A percentile compares a stretch with the other conserved stretches of the same genome.
phyloP scores from a whole-genome alignment of 2,329 filamentous ascomycete genomes.

The Ophiostoma sp. region DNA sequence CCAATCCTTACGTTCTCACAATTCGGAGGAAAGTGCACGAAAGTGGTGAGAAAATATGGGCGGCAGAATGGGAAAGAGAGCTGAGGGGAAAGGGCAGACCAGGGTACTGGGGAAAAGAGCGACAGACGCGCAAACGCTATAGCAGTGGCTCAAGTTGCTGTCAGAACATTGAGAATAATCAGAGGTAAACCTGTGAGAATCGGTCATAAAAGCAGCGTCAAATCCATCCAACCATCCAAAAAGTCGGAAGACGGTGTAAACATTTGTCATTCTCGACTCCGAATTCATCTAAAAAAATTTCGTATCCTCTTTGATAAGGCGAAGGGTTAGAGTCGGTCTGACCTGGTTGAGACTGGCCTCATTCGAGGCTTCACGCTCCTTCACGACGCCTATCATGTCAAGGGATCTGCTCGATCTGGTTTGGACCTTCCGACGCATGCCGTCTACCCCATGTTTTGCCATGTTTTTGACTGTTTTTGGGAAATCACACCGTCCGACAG shows the following conservation, averaged over 20 bases:
- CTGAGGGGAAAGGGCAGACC: not conserved
- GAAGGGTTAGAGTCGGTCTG: constrained; percentile 2
- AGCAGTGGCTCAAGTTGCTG: not conserved
- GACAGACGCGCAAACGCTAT: not conserved
- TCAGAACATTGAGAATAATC: not conserved
- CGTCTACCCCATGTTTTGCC: not conserved
- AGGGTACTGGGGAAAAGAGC: not conserved
- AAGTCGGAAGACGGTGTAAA: too few relatives aligned
- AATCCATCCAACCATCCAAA: too few relatives aligned
- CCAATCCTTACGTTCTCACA: too few relatives aligned
- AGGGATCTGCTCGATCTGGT: too few relatives aligned
- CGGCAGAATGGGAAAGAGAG: not conserved
- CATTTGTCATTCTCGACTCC: too few relatives aligned
- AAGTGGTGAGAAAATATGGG: not conserved
- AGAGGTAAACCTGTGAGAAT: too few relatives aligned
- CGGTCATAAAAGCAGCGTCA: not conserved
- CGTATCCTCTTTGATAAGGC: not conserved
- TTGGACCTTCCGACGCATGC: not conserved
- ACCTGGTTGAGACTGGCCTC: not conserved
- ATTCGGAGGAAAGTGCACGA: not conserved
- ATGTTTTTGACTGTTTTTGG: not conserved
- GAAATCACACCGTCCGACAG: too few relatives aligned
- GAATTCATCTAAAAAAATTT: not conserved
- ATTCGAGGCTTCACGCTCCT: not conserved
- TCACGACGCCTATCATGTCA: not conserved